Evolutionary conservation across 805 yeast species (phyloP), one percentile per base, ranked within the genome.

Genomic region (Vanderwaltozyma tropicalis): DNA sequence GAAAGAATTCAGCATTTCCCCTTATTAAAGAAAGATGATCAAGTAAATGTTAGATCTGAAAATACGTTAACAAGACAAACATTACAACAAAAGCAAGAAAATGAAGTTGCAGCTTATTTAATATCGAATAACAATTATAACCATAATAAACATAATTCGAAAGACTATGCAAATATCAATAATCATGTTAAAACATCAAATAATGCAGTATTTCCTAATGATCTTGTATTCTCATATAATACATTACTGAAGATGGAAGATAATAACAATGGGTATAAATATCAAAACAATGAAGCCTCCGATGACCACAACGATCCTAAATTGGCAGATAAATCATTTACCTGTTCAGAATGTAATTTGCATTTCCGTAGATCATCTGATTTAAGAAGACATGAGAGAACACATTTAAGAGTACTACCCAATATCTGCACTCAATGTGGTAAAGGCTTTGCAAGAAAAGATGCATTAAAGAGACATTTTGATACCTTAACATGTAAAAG

Each of bases 381-480:
- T 58, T 64, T 80, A 44, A 77, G 80, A 53, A 67, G 89, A 38
- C 89, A 81, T 53, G 82, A 77, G 48, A 76, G 80, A 50, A 82
- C 77, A 28, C 92, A 82, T 59, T 60, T 80, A 32, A 44, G 76
- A 21, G 72, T 79, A 4, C 72, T 83, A 5, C 88, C 89, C 1
- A 80, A 82, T 53, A 74, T 80, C 37, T 82, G 92, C 57, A 72
- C 76, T 3, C 59, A 67, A 21, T 82, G 92, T 62, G 84, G 83
- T 24, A 82, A 81, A 52, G 87, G 89, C 0, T 82, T 82, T 67
- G 88, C 89, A 1, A 63, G 92, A 35, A 80, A 80, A 49, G 92
- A 82, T 60, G 89, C 89, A 0, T 63, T 82, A 47, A 82, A 80
- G 53, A 64, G 92, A 47, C 89, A 82, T 56, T 65, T 66, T 40